A percentile compares a stretch with the other conserved stretches of the same genome.
These are phyloP conservation scores for Hylodesmum podocarpum DNA, from an alignment of 306 rosid genomes.

Conservation along the genomic window DNA sequence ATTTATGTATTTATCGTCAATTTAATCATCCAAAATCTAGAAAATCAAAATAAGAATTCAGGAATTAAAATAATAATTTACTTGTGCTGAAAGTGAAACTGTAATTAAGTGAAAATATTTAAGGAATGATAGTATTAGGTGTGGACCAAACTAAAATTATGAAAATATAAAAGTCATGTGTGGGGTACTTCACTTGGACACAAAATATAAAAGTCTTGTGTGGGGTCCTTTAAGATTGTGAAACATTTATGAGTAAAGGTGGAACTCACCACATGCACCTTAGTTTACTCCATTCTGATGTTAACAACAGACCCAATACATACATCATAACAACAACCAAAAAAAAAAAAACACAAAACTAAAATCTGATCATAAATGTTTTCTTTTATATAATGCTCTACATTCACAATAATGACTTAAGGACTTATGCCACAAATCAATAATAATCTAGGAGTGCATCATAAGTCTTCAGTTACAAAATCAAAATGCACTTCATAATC, in stretches of 20 bases:
- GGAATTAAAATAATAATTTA: no score
- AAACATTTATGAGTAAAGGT: background rate
- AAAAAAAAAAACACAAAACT: background rate
- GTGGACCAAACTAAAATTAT: no score
- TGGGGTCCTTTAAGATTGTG: constrained; percentile 14
- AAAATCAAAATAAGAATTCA: no score
- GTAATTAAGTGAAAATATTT: no score
- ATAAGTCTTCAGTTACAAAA: background rate
- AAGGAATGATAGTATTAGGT: no score
- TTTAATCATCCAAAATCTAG: no score
- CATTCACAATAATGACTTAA: background rate
- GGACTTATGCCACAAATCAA: background rate
- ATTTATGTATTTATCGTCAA: no score
- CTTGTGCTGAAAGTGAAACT: no score
- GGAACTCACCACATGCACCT: background rate
- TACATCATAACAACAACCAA: background rate
- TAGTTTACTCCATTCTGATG: background rate
- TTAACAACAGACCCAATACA: background rate
- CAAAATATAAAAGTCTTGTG: constrained; percentile 7
- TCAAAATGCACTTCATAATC: background rate
- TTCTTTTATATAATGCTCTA: background rate
- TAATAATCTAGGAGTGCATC: background rate
- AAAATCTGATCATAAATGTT: background rate
- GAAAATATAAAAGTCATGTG: no score
- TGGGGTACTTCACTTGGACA: background rate